Evolutionary conservation across 2,329 filamentous ascomycete species (phyloP).

Genomic region (Aspergillus tamarii): DNA sequence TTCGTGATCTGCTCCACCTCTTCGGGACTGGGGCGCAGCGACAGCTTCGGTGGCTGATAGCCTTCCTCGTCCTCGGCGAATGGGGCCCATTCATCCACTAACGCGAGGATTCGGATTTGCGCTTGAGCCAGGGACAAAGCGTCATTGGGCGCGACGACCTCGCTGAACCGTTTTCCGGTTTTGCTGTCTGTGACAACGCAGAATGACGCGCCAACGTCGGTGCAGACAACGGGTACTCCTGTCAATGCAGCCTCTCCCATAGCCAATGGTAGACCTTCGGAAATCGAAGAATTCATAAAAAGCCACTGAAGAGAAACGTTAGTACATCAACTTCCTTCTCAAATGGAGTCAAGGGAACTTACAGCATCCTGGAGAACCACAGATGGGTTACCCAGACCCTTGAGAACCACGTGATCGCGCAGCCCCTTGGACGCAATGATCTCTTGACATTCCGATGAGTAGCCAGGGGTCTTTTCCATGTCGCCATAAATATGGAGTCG

Average conservation of each 20-base stretch:
- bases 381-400: slow-evolving; percentile 60
- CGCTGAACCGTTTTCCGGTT: slow-evolving; percentile 58
- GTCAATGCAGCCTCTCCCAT: slow-evolving; percentile 51
- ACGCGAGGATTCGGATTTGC: slow-evolving; percentile 64
- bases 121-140: slow-evolving; percentile 62
- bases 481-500: slow-evolving; percentile 65
- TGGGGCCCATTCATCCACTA: slow-evolving; percentile 64
- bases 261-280: slow-evolving; percentile 50
- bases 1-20: slow-evolving; percentile 59
- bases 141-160: slow-evolving; percentile 67
- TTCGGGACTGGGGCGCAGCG: slow-evolving; percentile 51
- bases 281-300: slow-evolving; percentile 54
- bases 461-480: slow-evolving; percentile 64
- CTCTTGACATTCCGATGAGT: slow-evolving; percentile 62
- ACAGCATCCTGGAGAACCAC: slow-evolving; percentile 56
- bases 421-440: slow-evolving; percentile 60
- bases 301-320: slow-evolving; percentile 46
- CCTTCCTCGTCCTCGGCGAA: slow-evolving; percentile 56
- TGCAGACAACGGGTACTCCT: slow-evolving; percentile 49
- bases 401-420: slow-evolving; percentile 53
- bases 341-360: not conserved
- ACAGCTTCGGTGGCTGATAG: slow-evolving; percentile 45
- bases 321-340: not conserved
- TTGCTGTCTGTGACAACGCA: slow-evolving; percentile 47
- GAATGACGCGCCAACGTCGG: slow-evolving; percentile 46